phyloP scores from a whole-genome alignment of 129 eudicot genomes.

The Artemisia annua region DNA sequence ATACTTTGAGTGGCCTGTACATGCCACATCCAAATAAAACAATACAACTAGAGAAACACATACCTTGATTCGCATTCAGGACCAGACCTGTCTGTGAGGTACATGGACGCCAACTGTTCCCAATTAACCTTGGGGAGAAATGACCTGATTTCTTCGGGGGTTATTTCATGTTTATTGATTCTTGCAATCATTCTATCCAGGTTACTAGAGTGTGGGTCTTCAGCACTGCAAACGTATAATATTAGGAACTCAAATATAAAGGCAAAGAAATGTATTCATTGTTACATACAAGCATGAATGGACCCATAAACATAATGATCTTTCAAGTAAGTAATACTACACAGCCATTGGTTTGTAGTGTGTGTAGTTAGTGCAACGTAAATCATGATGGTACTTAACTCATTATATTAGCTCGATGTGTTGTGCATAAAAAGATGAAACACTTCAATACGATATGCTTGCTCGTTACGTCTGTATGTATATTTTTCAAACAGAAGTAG shows the following conservation, averaged over 20 bases:
- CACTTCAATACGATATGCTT: too few species aligned
- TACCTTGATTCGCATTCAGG: slow-evolving; percentile 86
- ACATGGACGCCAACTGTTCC: slow-evolving; percentile 63
- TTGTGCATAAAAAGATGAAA: too few species aligned
- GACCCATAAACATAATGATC: background rate
- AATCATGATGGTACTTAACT: too few species aligned
- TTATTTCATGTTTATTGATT: slow-evolving; percentile 51
- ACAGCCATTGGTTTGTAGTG: too few species aligned
- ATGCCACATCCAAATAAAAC: background rate
- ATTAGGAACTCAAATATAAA: slow-evolving; percentile 5
- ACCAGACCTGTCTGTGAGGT: slow-evolving; percentile 55
- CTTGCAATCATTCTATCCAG: slow-evolving; percentile 50
- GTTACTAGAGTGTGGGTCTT: slow-evolving; percentile 38
- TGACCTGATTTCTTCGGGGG: slow-evolving; percentile 53
- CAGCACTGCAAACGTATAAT: slow-evolving; percentile 38
- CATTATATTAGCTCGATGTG: too few species aligned
- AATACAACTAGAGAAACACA: slow-evolving; percentile 1
- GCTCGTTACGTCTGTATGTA: too few species aligned
- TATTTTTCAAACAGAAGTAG: too few species aligned
- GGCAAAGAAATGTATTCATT: background rate
- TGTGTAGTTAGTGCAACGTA: too few species aligned
- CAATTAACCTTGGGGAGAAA: slow-evolving; percentile 72
- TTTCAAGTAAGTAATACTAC: background rate
- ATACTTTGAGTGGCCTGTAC: too few species aligned
- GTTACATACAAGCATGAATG: slow-evolving; percentile 11